Percentiles rank a stretch among this genome's conserved stretches.
Conservation (phyloP, 2,329 filamentous ascomycete genomes). For the Verticillium alfalfae region DNA sequence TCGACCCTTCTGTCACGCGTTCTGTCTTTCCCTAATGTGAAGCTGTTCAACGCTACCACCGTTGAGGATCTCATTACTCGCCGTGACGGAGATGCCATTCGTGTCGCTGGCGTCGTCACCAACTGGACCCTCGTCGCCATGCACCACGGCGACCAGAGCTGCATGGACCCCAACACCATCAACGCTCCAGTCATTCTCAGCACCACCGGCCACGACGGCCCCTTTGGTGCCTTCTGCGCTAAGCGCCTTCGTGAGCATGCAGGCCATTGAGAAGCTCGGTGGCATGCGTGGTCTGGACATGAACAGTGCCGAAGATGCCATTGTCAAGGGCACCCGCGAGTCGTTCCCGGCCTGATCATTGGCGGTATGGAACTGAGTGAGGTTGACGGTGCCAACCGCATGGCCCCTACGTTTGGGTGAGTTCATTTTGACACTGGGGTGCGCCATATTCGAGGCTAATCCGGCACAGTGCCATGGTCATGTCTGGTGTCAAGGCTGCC, state of each 20-base stretch:
- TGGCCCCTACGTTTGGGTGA: slow-evolving; percentile 47
- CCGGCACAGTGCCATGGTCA: slow-evolving; percentile 76
- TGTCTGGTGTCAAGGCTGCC: slow-evolving; percentile 84
- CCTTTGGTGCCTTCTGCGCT: slow-evolving; percentile 85
- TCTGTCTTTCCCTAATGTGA: slow-evolving; percentile 80
- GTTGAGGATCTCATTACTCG: slow-evolving; percentile 93
- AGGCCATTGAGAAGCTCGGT: slow-evolving; percentile 73
- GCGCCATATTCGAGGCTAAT: neutral
- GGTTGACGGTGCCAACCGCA: slow-evolving; percentile 85
- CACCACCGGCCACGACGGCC: slow-evolving; percentile 86
- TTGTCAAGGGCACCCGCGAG: slow-evolving; percentile 88
- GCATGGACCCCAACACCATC: slow-evolving; percentile 98
- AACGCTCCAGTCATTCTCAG: slow-evolving; percentile 85
- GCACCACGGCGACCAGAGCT: slow-evolving; percentile 83
- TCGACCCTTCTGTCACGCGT: slow-evolving; percentile 82
- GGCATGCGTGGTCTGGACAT: slow-evolving; percentile 94
- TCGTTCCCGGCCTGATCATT: slow-evolving; percentile 84
- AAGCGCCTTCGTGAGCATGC: slow-evolving; percentile 92
- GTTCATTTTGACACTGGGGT: neutral
- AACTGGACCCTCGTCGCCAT: slow-evolving; percentile 93
- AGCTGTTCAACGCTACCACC: slow-evolving; percentile 91
- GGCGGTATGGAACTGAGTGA: slow-evolving; percentile 92
- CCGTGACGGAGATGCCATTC: slow-evolving; percentile 46
- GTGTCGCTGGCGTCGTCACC: slow-evolving; percentile 84
- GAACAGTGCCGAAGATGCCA: slow-evolving; percentile 86